Conservation (phyloP, 257 asterid genomes). For the Ocimum tenuiflorum region DNA sequence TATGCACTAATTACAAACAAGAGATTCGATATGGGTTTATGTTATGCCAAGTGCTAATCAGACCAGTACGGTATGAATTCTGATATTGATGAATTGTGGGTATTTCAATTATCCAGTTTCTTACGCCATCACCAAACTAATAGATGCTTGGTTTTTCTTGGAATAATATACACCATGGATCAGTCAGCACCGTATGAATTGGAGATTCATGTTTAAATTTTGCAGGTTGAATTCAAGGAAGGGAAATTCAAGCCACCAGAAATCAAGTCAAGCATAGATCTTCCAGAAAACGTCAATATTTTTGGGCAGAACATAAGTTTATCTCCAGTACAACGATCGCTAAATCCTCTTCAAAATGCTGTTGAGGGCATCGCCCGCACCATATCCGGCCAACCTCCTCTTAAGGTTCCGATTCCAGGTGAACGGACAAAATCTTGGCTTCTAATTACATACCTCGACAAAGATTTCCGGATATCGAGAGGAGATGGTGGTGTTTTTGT, state of each 20-base stretch:
- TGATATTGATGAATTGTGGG: background rate
- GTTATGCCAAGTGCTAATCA: background rate
- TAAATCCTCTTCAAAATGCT: conserved; percentile 58
- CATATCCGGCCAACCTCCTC: conserved; percentile 80
- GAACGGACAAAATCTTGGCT: conserved; percentile 72
- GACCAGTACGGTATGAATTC: background rate
- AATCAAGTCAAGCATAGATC: conserved; percentile 73
- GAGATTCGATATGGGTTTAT: background rate
- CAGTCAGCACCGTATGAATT: too few species aligned
- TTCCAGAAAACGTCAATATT: conserved; percentile 56
- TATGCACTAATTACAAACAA: background rate
- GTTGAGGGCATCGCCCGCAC: conserved; percentile 61
- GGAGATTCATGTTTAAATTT: background rate
- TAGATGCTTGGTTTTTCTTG: background rate
- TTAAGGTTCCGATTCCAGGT: conserved; percentile 77
- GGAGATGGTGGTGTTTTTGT: conserved; percentile 97
- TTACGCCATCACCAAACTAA: background rate
- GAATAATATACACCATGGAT: background rate
- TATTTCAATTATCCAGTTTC: background rate
- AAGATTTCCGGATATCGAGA: conserved; percentile 80
- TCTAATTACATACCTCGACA: conserved; percentile 73
- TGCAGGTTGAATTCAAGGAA: conserved; percentile 84
- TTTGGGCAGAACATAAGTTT: conserved; percentile 77
- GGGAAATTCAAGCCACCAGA: conserved; percentile 82
- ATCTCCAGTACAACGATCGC: conserved; percentile 52